Evolutionary conservation across 2,329 filamentous ascomycete genomes (phyloP).

Genomic region (Cordyceps cateniannulata): DNA sequence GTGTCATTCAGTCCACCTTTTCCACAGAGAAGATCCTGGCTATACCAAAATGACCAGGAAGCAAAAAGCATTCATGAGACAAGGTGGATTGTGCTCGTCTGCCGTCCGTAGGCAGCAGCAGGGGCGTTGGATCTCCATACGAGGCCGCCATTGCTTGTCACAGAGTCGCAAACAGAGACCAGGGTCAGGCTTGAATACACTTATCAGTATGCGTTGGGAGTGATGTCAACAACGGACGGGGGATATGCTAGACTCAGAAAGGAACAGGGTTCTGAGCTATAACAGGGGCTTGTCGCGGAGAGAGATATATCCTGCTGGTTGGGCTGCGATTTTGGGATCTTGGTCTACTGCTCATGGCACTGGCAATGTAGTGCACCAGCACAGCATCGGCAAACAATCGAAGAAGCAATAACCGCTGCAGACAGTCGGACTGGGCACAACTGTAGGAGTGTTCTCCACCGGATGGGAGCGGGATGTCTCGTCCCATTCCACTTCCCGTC

Average conservation of each 20-base stretch:
- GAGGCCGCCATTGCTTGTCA: neutral
- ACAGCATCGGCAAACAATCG: neutral
- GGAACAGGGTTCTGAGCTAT: conserved; percentile 6
- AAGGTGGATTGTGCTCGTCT: neutral
- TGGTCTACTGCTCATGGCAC: neutral
- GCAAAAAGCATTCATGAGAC: neutral
- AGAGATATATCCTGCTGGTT: neutral
- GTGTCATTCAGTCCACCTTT: conserved; percentile 3
- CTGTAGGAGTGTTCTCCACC: neutral
- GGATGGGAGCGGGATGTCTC: neutral
- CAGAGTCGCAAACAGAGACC: neutral
- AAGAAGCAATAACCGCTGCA: neutral
- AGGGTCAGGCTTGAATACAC: neutral
- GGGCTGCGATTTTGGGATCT: too few species aligned
- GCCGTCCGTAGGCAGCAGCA: neutral
- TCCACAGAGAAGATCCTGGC: neutral
- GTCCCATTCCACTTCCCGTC: conserved; percentile 6
- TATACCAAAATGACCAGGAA: neutral
- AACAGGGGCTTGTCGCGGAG: neutral
- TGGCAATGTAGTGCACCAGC: neutral
- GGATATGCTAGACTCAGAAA: neutral
- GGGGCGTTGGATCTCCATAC: neutral
- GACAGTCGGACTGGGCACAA: neutral
- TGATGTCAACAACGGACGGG: neutral
- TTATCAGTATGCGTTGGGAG: neutral